These are phyloP conservation scores for Phytopythium aichiense DNA, from an alignment of 352 stramenopile species.

Conservation along the genomic window DNA sequence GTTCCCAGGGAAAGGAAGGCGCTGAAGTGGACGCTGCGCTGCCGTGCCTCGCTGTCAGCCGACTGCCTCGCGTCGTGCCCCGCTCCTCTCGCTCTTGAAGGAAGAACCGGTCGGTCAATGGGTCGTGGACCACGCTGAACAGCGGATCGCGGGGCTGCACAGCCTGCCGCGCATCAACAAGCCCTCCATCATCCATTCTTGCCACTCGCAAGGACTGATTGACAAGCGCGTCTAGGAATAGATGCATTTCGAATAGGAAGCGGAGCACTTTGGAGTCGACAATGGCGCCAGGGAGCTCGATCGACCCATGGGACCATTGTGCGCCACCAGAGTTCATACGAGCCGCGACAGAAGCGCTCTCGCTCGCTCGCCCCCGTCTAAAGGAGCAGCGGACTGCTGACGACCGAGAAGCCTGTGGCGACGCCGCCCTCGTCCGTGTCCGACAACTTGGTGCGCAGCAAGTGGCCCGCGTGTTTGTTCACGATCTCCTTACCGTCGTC, in stretches of 20 bases:
- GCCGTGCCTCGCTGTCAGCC: background rate
- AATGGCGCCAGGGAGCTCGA: background rate
- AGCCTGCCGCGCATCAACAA: background rate
- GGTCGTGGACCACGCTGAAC: conserved; percentile 44
- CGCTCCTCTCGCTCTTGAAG: conserved; percentile 21
- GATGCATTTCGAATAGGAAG: background rate
- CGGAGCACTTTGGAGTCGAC: background rate
- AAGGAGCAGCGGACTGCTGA: conserved; percentile 88
- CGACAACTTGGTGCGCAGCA: conserved; percentile 94
- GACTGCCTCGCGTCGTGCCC: background rate
- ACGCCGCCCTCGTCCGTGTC: conserved; percentile 97
- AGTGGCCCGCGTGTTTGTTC: conserved; percentile 93
- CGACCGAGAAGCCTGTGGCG: conserved; percentile 91
- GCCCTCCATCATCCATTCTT: background rate
- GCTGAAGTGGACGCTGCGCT: background rate
- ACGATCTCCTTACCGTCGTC: conserved; percentile 81
- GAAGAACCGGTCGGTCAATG: conserved; percentile 42
- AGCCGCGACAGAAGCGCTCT: background rate
- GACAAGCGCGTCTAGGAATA: conserved; percentile 1
- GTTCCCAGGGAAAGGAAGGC: conserved; percentile 28
- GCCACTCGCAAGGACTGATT: background rate
- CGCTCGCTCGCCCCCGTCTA: conserved; percentile 22
- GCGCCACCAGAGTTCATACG: background rate
- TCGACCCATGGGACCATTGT: no score
- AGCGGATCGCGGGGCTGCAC: conserved; percentile 7